These are phyloP conservation scores for Zopfia rhizophila DNA, from an alignment of 2,329 filamentous ascomycete genomes.

Conservation along the genomic window DNA sequence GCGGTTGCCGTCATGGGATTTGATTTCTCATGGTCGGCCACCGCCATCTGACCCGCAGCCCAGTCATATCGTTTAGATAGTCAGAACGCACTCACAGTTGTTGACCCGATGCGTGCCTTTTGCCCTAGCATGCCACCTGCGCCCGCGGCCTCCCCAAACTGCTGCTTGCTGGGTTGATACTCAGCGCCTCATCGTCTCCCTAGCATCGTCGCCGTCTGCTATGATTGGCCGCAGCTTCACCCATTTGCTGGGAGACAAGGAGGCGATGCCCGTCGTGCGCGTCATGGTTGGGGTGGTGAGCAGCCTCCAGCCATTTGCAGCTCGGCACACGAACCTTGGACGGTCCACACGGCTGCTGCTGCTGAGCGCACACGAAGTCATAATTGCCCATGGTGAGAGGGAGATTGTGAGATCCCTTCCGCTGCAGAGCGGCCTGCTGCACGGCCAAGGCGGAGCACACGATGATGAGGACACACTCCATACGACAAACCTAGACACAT, in stretches of 20 bases:
- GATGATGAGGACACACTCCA: slow-evolving; percentile 28
- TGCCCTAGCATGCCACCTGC: slow-evolving; percentile 3
- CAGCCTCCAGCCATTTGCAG: slow-evolving; percentile 11
- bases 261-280: slow-evolving; percentile 26
- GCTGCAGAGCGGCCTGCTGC: slow-evolving; percentile 34
- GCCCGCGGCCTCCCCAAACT: not conserved
- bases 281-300: slow-evolving; percentile 10
- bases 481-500: slow-evolving; percentile 17
- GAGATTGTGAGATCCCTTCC: slow-evolving; percentile 28
- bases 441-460: slow-evolving; percentile 37
- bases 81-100: slow-evolving; percentile 3
- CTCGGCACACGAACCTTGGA: slow-evolving; percentile 19
- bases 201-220: slow-evolving; percentile 6
- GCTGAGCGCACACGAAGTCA: slow-evolving; percentile 9
- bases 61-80: slow-evolving; percentile 18
- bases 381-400: not conserved
- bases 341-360: slow-evolving; percentile 12
- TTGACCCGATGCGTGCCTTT: slow-evolving; percentile 16
- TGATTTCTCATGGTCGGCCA: slow-evolving; percentile 29
- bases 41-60: slow-evolving; percentile 35
- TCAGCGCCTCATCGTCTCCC: slow-evolving; percentile 1
- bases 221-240: slow-evolving; percentile 8
- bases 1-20: slow-evolving; percentile 21
- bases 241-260: not conserved
- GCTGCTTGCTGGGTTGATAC: not conserved